A percentile compares a stretch with the other conserved stretches of the same genome.
Conservation (phyloP, 805 yeast genomes). For the Wickerhamiella galacta region DNA sequence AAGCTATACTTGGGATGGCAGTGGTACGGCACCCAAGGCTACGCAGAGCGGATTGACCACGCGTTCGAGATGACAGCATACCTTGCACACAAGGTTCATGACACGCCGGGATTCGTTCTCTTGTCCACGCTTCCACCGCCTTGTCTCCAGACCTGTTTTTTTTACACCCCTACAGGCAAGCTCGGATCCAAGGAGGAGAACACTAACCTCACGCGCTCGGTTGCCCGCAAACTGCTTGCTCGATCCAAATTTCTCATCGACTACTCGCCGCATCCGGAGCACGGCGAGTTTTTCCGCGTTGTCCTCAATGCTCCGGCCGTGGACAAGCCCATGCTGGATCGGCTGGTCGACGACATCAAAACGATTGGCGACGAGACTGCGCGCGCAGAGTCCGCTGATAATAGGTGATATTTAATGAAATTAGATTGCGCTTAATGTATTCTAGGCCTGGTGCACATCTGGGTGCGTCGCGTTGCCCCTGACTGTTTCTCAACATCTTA, state of each 20-base stretch:
- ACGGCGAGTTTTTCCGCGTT: slow-evolving; percentile 72
- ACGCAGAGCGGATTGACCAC: slow-evolving; percentile 49
- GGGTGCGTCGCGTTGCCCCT: no score
- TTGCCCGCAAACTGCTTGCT: slow-evolving; percentile 42
- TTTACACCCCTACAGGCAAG: slow-evolving; percentile 34
- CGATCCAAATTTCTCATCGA: slow-evolving; percentile 59
- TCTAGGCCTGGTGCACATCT: no score
- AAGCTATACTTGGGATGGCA: slow-evolving; percentile 69
- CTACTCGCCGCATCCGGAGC: slow-evolving; percentile 47
- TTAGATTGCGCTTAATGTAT: no score
- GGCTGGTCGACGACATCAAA: slow-evolving; percentile 26
- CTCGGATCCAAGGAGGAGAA: slow-evolving; percentile 24
- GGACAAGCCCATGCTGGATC: slow-evolving; percentile 29
- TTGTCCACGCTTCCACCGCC: slow-evolving; percentile 48
- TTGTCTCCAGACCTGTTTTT: slow-evolving; percentile 73
- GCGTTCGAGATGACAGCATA: slow-evolving; percentile 51
- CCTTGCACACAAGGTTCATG: slow-evolving; percentile 32
- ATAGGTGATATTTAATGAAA: no score
- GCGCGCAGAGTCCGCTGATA: no score
- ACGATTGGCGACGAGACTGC: slow-evolving; percentile 16
- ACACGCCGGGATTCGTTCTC: slow-evolving; percentile 32
- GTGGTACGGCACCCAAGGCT: slow-evolving; percentile 58
- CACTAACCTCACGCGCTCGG: slow-evolving; percentile 41
- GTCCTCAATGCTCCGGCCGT: slow-evolving; percentile 62
- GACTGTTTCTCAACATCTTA: no score